Percentiles rank a stretch among this genome's conserved stretches.
phyloP scores from a whole-genome alignment of 345 rosid species.

The Rhodamnia argentea region DNA sequence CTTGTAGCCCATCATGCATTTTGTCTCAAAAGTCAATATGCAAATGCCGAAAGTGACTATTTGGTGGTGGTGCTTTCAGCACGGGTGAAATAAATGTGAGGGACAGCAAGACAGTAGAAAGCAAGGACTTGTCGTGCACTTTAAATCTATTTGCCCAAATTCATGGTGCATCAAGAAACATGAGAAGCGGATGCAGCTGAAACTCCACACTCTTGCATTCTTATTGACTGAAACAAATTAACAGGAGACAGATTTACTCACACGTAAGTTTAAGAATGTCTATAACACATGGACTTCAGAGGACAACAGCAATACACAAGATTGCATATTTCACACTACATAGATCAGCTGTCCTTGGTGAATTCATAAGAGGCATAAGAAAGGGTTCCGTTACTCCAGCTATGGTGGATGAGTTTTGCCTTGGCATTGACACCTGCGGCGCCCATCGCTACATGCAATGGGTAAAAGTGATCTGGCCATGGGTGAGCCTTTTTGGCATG shows the following conservation, averaged over 20 bases:
- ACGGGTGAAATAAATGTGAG: background rate
- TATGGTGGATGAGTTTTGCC: conserved; percentile 65
- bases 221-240: background rate
- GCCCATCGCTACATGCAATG: conserved; percentile 86
- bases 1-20: background rate
- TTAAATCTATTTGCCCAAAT: background rate
- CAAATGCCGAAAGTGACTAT: background rate
- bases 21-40: background rate
- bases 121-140: background rate
- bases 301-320: background rate
- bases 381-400: conserved; percentile 62
- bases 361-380: conserved; percentile 84
- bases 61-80: background rate
- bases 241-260: background rate
- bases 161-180: background rate
- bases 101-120: background rate
- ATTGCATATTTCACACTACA: background rate
- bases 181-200: background rate
- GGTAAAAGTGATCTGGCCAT: conserved; percentile 79
- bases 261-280: background rate
- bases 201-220: background rate
- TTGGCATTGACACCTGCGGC: conserved; percentile 64
- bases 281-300: background rate
- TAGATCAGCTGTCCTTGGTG: conserved; percentile 1
- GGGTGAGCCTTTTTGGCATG: conserved; percentile 81